A percentile compares a stretch with the other conserved stretches of the same genome.
Evolutionary conservation across 2,329 filamentous ascomycete genomes (phyloP).

Genomic region (Elsinoe perseae): DNA sequence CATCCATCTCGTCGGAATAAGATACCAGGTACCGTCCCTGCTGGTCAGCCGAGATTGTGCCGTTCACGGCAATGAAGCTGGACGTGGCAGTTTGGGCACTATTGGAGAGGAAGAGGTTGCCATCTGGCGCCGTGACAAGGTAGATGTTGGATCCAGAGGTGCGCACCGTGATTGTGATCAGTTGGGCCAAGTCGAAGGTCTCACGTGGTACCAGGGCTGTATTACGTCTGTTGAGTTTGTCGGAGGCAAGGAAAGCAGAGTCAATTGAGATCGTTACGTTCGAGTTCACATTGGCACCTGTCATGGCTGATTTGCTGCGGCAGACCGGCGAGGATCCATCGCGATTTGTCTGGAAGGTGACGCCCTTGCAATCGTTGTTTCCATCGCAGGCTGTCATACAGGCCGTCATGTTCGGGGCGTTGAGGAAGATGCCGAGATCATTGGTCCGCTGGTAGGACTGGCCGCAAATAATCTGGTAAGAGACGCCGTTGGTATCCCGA

Average conservation of each 20-base stretch:
- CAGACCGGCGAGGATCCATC: not conserved
- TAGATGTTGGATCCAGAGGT: not conserved
- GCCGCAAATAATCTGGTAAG: constrained; percentile 1
- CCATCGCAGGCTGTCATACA: constrained; percentile 8
- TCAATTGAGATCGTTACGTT: not conserved
- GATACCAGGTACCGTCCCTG: not conserved
- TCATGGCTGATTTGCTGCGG: not conserved
- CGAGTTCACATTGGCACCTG: constrained; percentile 3
- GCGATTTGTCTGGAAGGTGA: not conserved
- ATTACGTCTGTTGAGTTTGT: not conserved
- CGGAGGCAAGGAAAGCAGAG: not conserved
- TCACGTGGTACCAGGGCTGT: not conserved
- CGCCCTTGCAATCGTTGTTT: not conserved
- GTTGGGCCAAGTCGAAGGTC: not conserved
- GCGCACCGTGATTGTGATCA: not conserved
- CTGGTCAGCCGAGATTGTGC: not conserved
- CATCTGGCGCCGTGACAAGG: not conserved
- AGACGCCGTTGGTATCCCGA: not conserved
- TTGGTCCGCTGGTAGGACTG: not conserved
- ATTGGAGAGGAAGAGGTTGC: not conserved
- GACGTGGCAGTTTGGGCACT: not conserved
- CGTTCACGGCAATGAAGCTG: not conserved
- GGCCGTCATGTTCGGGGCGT: not conserved
- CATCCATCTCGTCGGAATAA: not conserved
- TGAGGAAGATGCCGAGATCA: not conserved